Base-by-base conservation (phyloP, 176 grass and related monocot genomes). In the Sorghum bicolor region DNA sequence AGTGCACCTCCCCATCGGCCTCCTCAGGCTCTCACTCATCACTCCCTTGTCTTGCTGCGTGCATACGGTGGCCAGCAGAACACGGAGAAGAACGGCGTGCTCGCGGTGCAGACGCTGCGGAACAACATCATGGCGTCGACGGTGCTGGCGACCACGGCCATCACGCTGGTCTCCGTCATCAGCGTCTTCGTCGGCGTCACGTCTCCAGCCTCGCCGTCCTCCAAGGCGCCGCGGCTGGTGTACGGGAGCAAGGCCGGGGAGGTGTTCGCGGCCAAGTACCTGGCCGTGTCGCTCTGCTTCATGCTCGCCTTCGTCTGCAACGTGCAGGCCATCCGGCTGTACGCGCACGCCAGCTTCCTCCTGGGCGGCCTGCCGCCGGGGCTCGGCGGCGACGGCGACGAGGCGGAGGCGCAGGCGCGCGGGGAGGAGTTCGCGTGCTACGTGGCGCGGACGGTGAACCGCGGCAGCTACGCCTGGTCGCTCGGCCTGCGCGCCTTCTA, bases 101-200 rank as follows among this genome's bases (percentile, higher is more conserved):
- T 97, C 17, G 95, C 95, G 10, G 86, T 94, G 70, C 88, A 97
- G 70, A 97, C 86, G 20, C 80, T 94, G 75, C 84, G 92, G 50
- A 97, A 97, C 88, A 94, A 92, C 86, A 94, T 94, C 79, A 97
- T 93, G 95, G 95, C 95, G 64, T 94, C 95, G 17, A 94, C 92
- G 19, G 90, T 97, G 33, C 90, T 97, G 64, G 90, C 90, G 5
- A 92, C 90, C 12, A 94, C 84, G 63, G 90, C 92, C 69, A 92
- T 94, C 89, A 94, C 78, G n/a, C 86, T 97, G 47, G 86, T 84
- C 15, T 97, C 92, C 66, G 32, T 94, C 70, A 88, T 97, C 80
- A 80, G 85, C 70, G 76, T 94, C 84, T 90, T 94, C 74, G 81
- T 97, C 81, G 92, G 90, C 61, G 80, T 75, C n/a, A 88, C 84